Conservation (phyloP, 2,329 filamentous ascomycete genomes). For the Phyllosticta citrichinensis region DNA sequence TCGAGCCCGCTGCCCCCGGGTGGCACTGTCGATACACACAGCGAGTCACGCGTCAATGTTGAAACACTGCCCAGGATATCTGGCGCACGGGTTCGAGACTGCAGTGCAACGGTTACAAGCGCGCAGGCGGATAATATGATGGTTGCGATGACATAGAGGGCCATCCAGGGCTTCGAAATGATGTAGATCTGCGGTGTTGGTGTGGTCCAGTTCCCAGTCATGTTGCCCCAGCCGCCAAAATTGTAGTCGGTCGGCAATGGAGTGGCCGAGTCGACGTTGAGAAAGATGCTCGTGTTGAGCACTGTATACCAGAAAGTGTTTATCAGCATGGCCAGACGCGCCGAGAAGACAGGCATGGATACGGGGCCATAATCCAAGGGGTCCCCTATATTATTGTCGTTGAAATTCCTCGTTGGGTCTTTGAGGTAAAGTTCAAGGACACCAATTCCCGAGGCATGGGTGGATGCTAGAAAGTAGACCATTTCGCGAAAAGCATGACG, state of each 20-base stretch:
- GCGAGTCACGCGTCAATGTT: background rate
- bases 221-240: background rate
- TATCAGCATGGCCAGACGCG: background rate
- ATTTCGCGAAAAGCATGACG: no score
- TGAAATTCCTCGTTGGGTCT: background rate
- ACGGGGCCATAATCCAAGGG: no score
- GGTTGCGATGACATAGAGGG: background rate
- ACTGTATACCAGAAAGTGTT: background rate
- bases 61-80: background rate
- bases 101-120: background rate
- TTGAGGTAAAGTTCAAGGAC: background rate
- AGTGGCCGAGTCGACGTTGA: background rate
- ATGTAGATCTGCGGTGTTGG: background rate
- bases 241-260: background rate
- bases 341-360: background rate
- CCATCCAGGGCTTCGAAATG: background rate
- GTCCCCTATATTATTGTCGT: no score
- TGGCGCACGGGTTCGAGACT: background rate
- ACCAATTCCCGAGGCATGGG: no score
- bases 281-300: background rate
- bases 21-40: background rate
- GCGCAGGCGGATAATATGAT: background rate
- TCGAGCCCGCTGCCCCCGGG: slow-evolving; percentile 6
- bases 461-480: no score
- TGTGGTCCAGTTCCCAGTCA: background rate